Conservation (phyloP, 495 filamentous ascomycete species). For the Apiosordaria backusii region DNA sequence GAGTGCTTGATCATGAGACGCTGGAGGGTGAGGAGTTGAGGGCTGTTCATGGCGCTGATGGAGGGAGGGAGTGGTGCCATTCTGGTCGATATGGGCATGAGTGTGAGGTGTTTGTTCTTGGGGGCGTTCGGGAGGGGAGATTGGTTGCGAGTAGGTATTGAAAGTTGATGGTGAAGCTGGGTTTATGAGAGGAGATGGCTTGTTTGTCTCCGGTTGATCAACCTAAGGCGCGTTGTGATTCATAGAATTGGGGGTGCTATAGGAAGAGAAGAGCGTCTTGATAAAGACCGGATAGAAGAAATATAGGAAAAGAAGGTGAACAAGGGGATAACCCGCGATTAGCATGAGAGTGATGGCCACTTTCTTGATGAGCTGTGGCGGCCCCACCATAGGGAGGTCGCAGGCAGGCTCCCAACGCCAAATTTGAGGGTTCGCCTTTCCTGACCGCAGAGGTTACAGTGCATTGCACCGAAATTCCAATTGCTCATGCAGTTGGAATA, state of each 20-base stretch:
- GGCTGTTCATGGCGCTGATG: conserved; percentile 15
- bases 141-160: conserved; percentile 8
- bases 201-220: neutral
- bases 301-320: neutral
- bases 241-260: neutral
- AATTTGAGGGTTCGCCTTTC: neutral
- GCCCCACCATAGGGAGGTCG: neutral
- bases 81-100: neutral
- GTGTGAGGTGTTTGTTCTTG: neutral
- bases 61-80: conserved; percentile 8
- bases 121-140: conserved; percentile 2
- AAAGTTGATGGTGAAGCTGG: neutral
- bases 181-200: neutral
- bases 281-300: neutral
- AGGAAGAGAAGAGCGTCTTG: neutral
- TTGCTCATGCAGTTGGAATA: no score
- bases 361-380: neutral
- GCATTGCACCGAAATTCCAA: no score
- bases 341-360: neutral
- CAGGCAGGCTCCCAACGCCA: no score
- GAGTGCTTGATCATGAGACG: conserved; percentile 22
- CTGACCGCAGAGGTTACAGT: neutral
- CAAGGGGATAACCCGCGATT: neutral
- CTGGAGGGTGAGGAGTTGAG: conserved; percentile 13
- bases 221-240: neutral